These are phyloP conservation scores for Erysiphe pulchra DNA, from an alignment of 2,329 filamentous ascomycete genomes.

Conservation along the genomic window DNA sequence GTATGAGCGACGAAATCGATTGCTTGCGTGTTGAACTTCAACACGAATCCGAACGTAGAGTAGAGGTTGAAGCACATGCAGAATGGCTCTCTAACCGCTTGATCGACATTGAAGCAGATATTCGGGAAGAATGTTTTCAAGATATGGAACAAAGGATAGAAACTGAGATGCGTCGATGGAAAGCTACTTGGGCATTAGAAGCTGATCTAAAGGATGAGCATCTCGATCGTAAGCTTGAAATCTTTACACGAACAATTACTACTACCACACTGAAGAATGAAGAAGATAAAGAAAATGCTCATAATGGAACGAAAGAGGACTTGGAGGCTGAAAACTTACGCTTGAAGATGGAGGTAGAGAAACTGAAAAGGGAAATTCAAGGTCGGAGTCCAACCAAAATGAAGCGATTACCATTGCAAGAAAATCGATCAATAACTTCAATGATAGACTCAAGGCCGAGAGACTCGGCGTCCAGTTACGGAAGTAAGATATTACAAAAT, in stretches of 20 bases:
- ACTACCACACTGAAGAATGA: conserved; percentile 7
- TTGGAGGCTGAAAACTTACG: conserved; percentile 47
- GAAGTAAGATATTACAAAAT: too few species aligned
- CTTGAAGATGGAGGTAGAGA: conserved; percentile 35
- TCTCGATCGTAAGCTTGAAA: conserved; percentile 67
- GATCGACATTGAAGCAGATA: conserved; percentile 48
- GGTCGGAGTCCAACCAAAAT: conserved; percentile 20
- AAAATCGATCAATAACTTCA: too few species aligned
- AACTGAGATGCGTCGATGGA: conserved; percentile 58
- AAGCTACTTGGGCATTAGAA: conserved; percentile 52
- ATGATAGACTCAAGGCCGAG: too few species aligned
- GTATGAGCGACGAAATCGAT: conserved; percentile 57
- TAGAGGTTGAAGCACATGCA: conserved; percentile 48
- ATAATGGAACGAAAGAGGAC: conserved; percentile 23
- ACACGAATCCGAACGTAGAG: conserved; percentile 42
- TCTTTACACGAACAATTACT: conserved; percentile 28
- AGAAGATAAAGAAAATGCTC: conserved; percentile 30
- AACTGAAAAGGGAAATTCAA: conserved; percentile 36
- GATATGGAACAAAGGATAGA: conserved; percentile 65
- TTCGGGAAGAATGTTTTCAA: conserved; percentile 67
- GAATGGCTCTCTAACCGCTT: conserved; percentile 37
- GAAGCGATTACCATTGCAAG: conserved; percentile 1
- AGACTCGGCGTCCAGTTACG: too few species aligned
- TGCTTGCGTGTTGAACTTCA: conserved; percentile 42
- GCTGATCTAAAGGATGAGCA: conserved; percentile 60